A percentile compares a stretch with the other conserved stretches of the same genome.
These are phyloP conservation scores for Lecanoromycetidae sp. DNA, from an alignment of 2,329 filamentous ascomycete genomes.

Conservation along the genomic window DNA sequence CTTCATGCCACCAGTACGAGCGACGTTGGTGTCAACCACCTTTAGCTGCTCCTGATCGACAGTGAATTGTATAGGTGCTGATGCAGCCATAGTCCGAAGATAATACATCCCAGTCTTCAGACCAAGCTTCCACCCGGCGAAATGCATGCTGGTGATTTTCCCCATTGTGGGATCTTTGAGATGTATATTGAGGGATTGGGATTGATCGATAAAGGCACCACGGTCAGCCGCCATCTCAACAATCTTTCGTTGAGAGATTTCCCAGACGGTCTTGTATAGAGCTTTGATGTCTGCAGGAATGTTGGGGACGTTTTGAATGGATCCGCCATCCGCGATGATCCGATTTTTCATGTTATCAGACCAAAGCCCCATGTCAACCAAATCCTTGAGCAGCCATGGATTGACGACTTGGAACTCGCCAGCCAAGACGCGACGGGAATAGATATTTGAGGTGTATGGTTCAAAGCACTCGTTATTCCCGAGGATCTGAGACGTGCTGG, in stretches of 20 bases:
- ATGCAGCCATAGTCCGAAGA: constrained; percentile 91
- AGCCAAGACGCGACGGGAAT: constrained; percentile 92
- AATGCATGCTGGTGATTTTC: constrained; percentile 99
- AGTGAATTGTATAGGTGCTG: constrained; percentile 95
- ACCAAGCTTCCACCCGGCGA: constrained; percentile 96
- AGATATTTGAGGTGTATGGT: constrained; percentile 99
- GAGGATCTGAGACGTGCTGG: constrained; percentile 91
- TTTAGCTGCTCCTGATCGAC: constrained; percentile 93
- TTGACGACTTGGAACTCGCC: constrained; percentile 99
- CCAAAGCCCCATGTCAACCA: constrained; percentile 96
- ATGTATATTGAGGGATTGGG: constrained; percentile 97
- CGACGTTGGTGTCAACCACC: constrained; percentile 68
- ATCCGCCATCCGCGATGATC: constrained; percentile 93
- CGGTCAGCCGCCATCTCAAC: constrained; percentile 97
- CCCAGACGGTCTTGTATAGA: constrained; percentile 99
- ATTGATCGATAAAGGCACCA: constrained; percentile 97
- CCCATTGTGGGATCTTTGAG: constrained; percentile 99
- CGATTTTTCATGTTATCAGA: constrained; percentile 99
- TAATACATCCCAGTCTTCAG: constrained; percentile 99
- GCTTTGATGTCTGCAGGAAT: constrained; percentile 92
- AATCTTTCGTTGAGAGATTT: constrained; percentile 90
- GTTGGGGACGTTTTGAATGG: constrained; percentile 92
- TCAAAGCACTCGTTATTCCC: constrained; percentile 99
- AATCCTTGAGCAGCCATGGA: constrained; percentile 94
- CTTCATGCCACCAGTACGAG: constrained; percentile 50